Conservation (phyloP, 2,329 filamentous ascomycete genomes). For the Microdochium nivale region DNA sequence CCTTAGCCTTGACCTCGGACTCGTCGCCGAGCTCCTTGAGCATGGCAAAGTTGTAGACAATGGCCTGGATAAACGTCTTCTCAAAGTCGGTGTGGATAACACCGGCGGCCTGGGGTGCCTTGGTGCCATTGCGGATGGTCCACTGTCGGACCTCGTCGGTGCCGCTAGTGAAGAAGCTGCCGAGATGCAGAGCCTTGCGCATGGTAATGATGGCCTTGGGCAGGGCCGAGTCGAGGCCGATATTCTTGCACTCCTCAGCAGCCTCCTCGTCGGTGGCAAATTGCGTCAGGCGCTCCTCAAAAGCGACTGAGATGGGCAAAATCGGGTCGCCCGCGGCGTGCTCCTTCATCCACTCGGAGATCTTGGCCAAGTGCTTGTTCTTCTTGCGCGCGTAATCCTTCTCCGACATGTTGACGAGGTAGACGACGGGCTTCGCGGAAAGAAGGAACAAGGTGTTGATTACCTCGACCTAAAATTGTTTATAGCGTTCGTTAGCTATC, state of each 20-base stretch:
- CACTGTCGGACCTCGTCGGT: slow-evolving; percentile 95
- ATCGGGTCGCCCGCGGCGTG: slow-evolving; percentile 82
- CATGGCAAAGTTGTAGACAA: slow-evolving; percentile 82
- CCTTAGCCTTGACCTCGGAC: slow-evolving; percentile 79
- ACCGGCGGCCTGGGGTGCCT: slow-evolving; percentile 95
- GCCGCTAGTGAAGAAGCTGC: slow-evolving; percentile 95
- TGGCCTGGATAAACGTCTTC: slow-evolving; percentile 96
- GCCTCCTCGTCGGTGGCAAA: slow-evolving; percentile 72
- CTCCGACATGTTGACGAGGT: slow-evolving; percentile 93
- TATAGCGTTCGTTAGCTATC: slow-evolving; percentile 2
- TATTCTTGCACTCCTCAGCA: slow-evolving; percentile 77
- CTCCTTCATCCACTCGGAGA: slow-evolving; percentile 92
- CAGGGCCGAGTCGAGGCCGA: slow-evolving; percentile 79
- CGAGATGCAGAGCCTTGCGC: slow-evolving; percentile 83
- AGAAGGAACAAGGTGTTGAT: slow-evolving; percentile 96
- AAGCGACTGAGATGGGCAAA: slow-evolving; percentile 84
- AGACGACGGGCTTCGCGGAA: slow-evolving; percentile 94
- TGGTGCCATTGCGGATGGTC: slow-evolving; percentile 92
- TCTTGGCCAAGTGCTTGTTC: slow-evolving; percentile 96
- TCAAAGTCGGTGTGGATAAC: slow-evolving; percentile 98
- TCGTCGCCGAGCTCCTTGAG: slow-evolving; percentile 88
- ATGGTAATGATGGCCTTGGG: slow-evolving; percentile 90
- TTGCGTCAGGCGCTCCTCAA: slow-evolving; percentile 83
- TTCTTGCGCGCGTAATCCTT: slow-evolving; percentile 97
- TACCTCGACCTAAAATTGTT: slow-evolving; percentile 70